Percentiles rank a stretch among this genome's conserved stretches.
phyloP scores from a whole-genome alignment of 129 eudicot genomes.

The sunflower (Helianthus annuus) region DNA sequence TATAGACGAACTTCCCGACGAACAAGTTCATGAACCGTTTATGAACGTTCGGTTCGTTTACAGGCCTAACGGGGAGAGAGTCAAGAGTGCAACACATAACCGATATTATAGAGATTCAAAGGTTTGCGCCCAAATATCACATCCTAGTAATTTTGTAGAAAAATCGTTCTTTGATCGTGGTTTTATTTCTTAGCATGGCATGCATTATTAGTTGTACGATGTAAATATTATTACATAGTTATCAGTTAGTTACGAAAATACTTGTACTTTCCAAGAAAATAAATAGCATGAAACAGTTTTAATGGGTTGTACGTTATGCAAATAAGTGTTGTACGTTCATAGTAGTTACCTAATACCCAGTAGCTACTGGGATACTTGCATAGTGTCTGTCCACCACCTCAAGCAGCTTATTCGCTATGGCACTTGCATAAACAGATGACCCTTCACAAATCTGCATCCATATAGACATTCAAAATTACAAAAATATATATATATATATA shows the following conservation, averaged over 20 bases:
- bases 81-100: too few relatives aligned
- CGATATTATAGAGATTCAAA: too few relatives aligned
- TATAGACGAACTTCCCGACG: too few relatives aligned
- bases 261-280: not conserved
- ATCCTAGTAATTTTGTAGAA: too few relatives aligned
- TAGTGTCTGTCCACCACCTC: conserved; percentile 84
- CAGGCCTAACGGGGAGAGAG: too few relatives aligned
- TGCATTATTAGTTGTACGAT: not conserved
- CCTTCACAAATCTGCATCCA: conserved; percentile 79
- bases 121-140: too few relatives aligned
- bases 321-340: not conserved
- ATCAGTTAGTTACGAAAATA: not conserved
- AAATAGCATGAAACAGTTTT: conserved; percentile 1
- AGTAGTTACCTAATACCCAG: conserved; percentile 44
- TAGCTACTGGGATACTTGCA: conserved; percentile 58
- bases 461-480: not conserved
- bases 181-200: not conserved
- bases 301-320: not conserved
- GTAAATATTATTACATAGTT: not conserved
- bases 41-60: too few relatives aligned
- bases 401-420: conserved; percentile 82
- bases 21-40: too few relatives aligned
- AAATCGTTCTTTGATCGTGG: too few relatives aligned
- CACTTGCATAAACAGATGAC: conserved; percentile 89
- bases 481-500: too few relatives aligned